Base-by-base conservation (phyloP, 2,329 filamentous ascomycete genomes). In the Aureobasidium sp. region DNA sequence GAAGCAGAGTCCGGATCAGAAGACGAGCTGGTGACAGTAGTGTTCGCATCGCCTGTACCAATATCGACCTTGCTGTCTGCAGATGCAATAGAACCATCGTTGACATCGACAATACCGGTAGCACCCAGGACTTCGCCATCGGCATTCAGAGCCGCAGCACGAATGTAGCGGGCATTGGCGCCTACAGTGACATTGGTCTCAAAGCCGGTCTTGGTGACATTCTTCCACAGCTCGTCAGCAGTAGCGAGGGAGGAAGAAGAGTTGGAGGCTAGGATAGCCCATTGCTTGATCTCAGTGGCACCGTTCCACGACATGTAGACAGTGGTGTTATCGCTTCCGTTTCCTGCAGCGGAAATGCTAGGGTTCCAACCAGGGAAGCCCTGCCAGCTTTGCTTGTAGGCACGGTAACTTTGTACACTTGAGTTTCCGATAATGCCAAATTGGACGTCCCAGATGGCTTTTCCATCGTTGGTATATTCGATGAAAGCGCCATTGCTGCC, bases 381-480 rank as follows among this genome's bases (percentile, higher is more conserved):
- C 6, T 60, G 61, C 59, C 59, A 65, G 47, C 62, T 62, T 44
- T 44, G 45, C 67, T 81, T 81, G 68, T 79, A 81, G 1, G 76
- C 76, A 36, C 82, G 78, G 66, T 85, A 85, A 64, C 77, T 81
- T 61, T 72, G 67, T 14, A 71, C 67, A 41, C 51, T 37, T 0
- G 77, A 71, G 1, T 78, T 74, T 71, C 67, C 64, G 70, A 64
- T 49, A 27, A 62, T 60, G 58, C 57, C 75, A 67, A 82, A 75
- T 66, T 80, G 79, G 2, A 74, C 74, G 61, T 84, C 79, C 71
- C 82, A 84, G 16, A 85, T 70, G 7, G 79, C 67, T 7, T 75
- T 69, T 3, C 81, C 82, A n/a, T 78, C 73, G 1, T 70, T 63
- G 0, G 73, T 72, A 66, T 79, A 67, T 57, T 78, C 76, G 3